Evolutionary conservation across 2,329 filamentous ascomycete species (phyloP), one percentile per base, ranked within the genome.

Genomic region (Stromatinia cepivora): DNA sequence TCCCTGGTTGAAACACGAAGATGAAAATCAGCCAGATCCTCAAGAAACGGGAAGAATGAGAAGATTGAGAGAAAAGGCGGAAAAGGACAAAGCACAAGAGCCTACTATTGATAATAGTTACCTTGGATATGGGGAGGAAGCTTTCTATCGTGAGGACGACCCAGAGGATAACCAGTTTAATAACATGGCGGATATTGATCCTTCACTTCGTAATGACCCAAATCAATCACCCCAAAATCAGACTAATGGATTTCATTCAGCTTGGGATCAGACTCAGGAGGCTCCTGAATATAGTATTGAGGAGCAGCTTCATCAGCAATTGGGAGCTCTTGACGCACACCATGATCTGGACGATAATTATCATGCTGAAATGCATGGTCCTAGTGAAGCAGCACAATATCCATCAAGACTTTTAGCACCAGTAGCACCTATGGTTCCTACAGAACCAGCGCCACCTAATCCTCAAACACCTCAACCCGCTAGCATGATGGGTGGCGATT

Each of bases 1-100:
- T 36, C 87, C 86, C 54, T 97, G 93, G 93, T 82, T 98, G 61
- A 86, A 86, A 66, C 88, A 88, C 68, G 83, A 81, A 39, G 82
- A 81, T n/a, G 81, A 83, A 69, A 81, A 86, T 70, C 42, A 42
- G 13, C 50, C 63, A 45, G 78, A 80, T 72, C 79, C 80, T 3
- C 76, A 82, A 56, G 82, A 83, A 58, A 83, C 81, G 9, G 68
- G 64, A 10, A 73, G 78, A 56, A 77, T 78, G 75, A 73, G 76
- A 68, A 76, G 74, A 71, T 71, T 78, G 54, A 77, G 77, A 71
- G 74, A 79, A 67, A 77, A 77, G 39, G 76, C 76, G 4, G 75
- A 79, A 56, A 76, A 71, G 6, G 74, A 77, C 13, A 79, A 79
- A 69, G 73, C 73, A 59, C 71, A 71, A 13, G 74, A 75, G 13